These are phyloP conservation scores for Phalaenopsis aphrodite DNA, from an alignment of 106 monocot genomes.

Conservation along the genomic window DNA sequence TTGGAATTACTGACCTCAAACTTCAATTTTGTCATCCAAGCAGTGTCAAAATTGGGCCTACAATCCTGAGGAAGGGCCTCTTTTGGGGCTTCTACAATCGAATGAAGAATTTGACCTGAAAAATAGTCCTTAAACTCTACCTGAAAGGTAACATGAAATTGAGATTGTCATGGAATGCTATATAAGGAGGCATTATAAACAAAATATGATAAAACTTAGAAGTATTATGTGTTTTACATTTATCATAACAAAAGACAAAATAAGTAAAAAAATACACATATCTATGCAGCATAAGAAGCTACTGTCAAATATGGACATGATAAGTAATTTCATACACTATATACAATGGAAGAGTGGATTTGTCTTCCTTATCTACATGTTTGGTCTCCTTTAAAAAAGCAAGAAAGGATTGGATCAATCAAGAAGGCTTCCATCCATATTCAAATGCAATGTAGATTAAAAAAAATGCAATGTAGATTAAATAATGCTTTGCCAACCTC, in stretches of 20 bases:
- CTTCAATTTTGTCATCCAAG: constrained; percentile 57
- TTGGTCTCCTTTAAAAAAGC: too few relatives aligned
- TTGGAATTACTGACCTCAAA: constrained; percentile 47
- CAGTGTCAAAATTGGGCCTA: constrained; percentile 66
- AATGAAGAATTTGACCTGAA: constrained; percentile 60
- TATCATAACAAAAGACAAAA: not conserved
- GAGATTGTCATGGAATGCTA: not conserved
- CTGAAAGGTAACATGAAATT: constrained; percentile 24
- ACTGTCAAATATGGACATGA: too few relatives aligned
- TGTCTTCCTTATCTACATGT: too few relatives aligned
- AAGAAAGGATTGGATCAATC: too few relatives aligned
- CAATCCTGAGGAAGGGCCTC: constrained; percentile 83
- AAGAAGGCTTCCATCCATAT: too few relatives aligned
- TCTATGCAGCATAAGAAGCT: too few relatives aligned
- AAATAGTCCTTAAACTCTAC: constrained; percentile 86
- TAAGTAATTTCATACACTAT: too few relatives aligned
- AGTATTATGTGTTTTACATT: not conserved
- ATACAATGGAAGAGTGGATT: too few relatives aligned
- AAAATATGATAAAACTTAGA: not conserved
- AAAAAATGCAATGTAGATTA: too few relatives aligned
- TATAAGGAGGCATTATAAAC: not conserved
- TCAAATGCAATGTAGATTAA: too few relatives aligned
- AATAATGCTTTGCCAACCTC: too few relatives aligned
- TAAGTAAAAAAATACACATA: not conserved
- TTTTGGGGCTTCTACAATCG: constrained; percentile 75